Percentiles rank a stretch among this genome's conserved stretches.
phyloP scores from a whole-genome alignment of 768 basidiomycete genomes.

The Serpula lacrymans region DNA sequence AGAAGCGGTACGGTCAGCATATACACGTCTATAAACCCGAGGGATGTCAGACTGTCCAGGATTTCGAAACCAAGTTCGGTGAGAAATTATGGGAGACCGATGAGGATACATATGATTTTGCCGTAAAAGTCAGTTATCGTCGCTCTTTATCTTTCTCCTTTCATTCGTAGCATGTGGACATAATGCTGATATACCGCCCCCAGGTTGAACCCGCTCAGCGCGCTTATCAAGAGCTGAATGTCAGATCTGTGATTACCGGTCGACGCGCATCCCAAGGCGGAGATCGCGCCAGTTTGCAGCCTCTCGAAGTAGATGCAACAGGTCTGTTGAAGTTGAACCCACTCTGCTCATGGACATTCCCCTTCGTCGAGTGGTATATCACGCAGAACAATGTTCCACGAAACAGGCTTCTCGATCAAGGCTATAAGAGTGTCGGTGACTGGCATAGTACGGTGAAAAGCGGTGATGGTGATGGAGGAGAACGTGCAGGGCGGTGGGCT shows the following conservation, averaged over 20 bases:
- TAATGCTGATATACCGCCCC: neutral
- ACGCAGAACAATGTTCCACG: constrained; percentile 78
- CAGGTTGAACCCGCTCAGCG: constrained; percentile 92
- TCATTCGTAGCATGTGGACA: neutral
- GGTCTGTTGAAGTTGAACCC: constrained; percentile 95
- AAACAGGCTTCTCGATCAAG: constrained; percentile 84
- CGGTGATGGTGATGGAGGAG: constrained; percentile 62
- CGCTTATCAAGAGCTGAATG: constrained; percentile 76
- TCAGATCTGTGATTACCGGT: constrained; percentile 91
- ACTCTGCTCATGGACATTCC: constrained; percentile 84
- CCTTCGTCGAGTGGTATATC: constrained; percentile 81
- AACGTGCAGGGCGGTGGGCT: constrained; percentile 91
- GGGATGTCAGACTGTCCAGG: constrained; percentile 58
- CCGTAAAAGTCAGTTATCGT: constrained; percentile 78
- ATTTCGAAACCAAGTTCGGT: constrained; percentile 81
- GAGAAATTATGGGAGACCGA: constrained; percentile 83
- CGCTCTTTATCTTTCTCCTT: neutral
- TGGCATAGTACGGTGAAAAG: constrained; percentile 91
- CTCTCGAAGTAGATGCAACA: constrained; percentile 87
- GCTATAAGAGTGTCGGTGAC: constrained; percentile 95
- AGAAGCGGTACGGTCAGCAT: constrained; percentile 65
- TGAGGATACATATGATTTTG: constrained; percentile 86
- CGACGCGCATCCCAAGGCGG: constrained; percentile 90
- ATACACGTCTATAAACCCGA: constrained; percentile 80
- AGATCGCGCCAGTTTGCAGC: constrained; percentile 77